Percentiles rank a stretch among this genome's conserved stretches.
These are phyloP conservation scores for Fusarium verrucosum DNA, from an alignment of 2,329 filamentous ascomycete species.

Conservation along the genomic window DNA sequence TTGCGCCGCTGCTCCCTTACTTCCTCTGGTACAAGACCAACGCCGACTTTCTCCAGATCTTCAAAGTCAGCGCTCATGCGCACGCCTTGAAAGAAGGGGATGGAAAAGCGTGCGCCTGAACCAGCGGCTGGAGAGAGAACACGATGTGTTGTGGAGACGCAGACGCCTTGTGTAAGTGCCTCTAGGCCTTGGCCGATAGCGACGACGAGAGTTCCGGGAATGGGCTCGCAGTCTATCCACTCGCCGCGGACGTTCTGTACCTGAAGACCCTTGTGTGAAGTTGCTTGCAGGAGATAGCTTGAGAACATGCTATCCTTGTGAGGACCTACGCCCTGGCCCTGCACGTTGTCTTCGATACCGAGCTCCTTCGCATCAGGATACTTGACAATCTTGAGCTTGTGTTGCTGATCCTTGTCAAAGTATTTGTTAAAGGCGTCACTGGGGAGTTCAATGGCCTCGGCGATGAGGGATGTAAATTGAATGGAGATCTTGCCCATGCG, in stretches of 20 bases:
- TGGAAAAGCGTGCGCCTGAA: conserved; percentile 76
- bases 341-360: conserved; percentile 53
- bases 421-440: conserved; percentile 77
- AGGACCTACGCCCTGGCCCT: conserved; percentile 74
- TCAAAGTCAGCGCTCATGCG: conserved; percentile 82
- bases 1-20: conserved; percentile 69
- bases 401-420: conserved; percentile 78
- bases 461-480: conserved; percentile 80
- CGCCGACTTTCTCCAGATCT: conserved; percentile 71
- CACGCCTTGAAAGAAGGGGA: conserved; percentile 91
- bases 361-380: conserved; percentile 78
- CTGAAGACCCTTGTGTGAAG: conserved; percentile 78
- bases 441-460: conserved; percentile 81
- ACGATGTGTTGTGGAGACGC: conserved; percentile 82
- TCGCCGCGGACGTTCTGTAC: conserved; percentile 80
- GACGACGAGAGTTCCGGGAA: conserved; percentile 81
- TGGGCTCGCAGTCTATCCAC: conserved; percentile 85
- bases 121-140: conserved; percentile 79
- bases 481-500: conserved; percentile 78
- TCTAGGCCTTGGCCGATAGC: conserved; percentile 89
- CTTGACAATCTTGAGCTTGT: conserved; percentile 90
- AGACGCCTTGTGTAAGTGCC: conserved; percentile 84
- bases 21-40: conserved; percentile 67
- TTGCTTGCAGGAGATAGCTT: conserved; percentile 83
- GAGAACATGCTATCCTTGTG: conserved; percentile 89